Evolutionary conservation across 306 rosid genomes (phyloP), one percentile per base, ranked within the genome.

Genomic region (Mimosa pudica): DNA sequence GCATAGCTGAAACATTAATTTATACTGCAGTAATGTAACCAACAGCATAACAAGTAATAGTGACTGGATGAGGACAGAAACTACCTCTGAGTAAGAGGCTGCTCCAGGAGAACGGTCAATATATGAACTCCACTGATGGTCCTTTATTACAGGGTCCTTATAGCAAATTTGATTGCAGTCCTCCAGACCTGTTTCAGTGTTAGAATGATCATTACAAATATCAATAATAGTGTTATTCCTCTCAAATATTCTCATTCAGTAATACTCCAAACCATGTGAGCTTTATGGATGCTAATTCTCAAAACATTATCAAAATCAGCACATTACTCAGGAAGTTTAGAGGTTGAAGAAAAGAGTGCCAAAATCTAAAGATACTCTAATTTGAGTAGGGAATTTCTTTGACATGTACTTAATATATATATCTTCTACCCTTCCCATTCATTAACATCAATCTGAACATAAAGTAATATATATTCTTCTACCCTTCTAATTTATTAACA

Each of bases 41-140:
- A 67, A 55, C 42, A 52, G 48, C 14, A 61, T 49, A 64, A 24
- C 49, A 55, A 54, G 67, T 24, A 20, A 36, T 63, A 66, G 82
- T 69, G 45, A 42, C 72, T 41, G 47, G 24, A 13, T 10, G 1
- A 66, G 66, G 72, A 66, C 10, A 71, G 55, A 41, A 80, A 80
- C 54, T 82, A 91, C 97, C 95, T 86, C 94, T 0, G 98, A 95
- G 80, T 88, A 89, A 61, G 82, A 70, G 62, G 89, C 89, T 80
- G 87, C 79, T 44, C 98, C 98, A 38, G 98, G 98, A 72, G 98
- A 95, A 42, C 98, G 97, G 77, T 92, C 97, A 75, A 95, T 95
- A 84, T 84, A 95, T 81, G 98, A 91, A 81, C 94, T 95, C 98
- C 98, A 95, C 48, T 91, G 88, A n/a, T 65, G 91, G 86, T 92